These are phyloP conservation scores for Scalesia atractyloides DNA, from an alignment of 129 eudicot genomes.

Conservation along the genomic window DNA sequence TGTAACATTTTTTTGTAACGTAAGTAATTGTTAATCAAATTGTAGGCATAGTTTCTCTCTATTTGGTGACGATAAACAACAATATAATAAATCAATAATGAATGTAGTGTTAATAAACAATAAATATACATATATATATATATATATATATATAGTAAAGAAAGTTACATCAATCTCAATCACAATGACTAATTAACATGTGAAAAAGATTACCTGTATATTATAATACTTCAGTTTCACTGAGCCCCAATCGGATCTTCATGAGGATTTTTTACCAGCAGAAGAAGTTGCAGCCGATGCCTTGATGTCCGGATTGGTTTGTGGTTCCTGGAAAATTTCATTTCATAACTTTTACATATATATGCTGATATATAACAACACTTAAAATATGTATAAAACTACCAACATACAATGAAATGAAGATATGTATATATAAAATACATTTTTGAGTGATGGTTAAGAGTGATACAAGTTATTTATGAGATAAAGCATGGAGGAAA, in stretches of 20 bases:
- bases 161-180: conserved; percentile 29
- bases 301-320: not conserved
- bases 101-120: not conserved
- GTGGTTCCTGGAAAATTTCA: conserved; percentile 45
- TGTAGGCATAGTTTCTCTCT: no score
- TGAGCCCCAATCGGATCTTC: conserved; percentile 12
- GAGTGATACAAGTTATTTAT: no score
- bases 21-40: no score
- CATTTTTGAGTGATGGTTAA: no score
- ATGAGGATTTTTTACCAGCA: not conserved
- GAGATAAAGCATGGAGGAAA: no score
- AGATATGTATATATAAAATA: no score
- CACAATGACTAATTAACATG: conserved; percentile 37
- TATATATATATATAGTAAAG: not conserved
- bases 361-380: not conserved
- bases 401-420: no score
- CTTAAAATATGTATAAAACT: not conserved
- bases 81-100: no score
- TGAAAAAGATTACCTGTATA: conserved; percentile 13
- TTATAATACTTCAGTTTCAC: conserved; percentile 1
- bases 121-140: not conserved
- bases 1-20: no score
- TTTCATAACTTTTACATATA: not conserved
- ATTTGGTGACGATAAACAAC: no score
- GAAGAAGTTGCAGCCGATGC: not conserved